These are phyloP conservation scores for Sporormia fimetaria DNA, from an alignment of 495 filamentous ascomycete genomes.

Conservation along the genomic window DNA sequence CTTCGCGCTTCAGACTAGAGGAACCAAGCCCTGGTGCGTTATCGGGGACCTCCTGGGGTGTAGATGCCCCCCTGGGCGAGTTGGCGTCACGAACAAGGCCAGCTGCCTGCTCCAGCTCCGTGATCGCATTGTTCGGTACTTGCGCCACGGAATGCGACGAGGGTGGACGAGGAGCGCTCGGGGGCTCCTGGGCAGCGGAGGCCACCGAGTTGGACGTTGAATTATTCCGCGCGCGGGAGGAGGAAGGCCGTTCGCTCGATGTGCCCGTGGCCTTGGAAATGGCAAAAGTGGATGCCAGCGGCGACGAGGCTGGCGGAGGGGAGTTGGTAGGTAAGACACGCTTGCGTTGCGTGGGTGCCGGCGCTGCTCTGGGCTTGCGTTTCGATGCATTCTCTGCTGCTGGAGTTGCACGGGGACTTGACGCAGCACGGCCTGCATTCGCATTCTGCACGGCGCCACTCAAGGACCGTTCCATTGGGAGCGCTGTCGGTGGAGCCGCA, in stretches of 20 bases:
- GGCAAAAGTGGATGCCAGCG: conserved; percentile 53
- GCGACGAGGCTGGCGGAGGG: conserved; percentile 61
- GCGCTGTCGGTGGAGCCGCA: conserved; percentile 35
- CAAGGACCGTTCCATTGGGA: conserved; percentile 55
- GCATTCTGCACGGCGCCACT: conserved; percentile 44
- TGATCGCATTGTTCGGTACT: conserved; percentile 14
- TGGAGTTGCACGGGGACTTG: conserved; percentile 53
- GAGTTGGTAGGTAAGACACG: conserved; percentile 44
- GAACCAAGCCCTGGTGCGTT: conserved; percentile 2
- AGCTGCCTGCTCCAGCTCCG: conserved; percentile 20
- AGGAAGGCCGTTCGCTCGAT: conserved; percentile 21
- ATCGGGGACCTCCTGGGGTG: conserved; percentile 30
- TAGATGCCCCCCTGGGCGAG: conserved; percentile 10
- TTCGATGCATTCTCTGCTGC: conserved; percentile 49
- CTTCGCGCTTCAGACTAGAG: conserved; percentile 24
- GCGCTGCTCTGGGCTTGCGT: conserved; percentile 54
- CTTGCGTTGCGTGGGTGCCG: conserved; percentile 33
- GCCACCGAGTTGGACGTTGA: conserved; percentile 21
- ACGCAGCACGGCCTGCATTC: conserved; percentile 33
- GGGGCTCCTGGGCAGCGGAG: conserved; percentile 36
- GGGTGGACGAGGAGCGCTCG: conserved; percentile 46
- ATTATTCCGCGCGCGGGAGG: conserved; percentile 24
- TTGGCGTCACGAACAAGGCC: conserved; percentile 8
- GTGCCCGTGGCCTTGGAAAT: conserved; percentile 32
- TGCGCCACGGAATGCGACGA: conserved; percentile 26